These are phyloP conservation scores for Neurospora tetraspora DNA, from an alignment of 495 filamentous ascomycete species.

Conservation along the genomic window DNA sequence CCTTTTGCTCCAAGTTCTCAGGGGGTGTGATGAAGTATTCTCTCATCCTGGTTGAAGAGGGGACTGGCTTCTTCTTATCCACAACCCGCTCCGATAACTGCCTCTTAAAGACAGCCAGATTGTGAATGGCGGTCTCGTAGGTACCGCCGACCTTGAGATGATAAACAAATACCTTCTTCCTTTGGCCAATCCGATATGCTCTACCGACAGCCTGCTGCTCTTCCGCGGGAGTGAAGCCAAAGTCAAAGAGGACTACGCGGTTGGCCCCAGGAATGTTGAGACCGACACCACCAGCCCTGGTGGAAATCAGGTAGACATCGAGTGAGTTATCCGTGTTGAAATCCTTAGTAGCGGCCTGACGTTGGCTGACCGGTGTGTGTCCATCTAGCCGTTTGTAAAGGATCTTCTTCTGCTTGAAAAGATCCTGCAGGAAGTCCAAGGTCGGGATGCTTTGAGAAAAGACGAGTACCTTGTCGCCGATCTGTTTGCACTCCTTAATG, in stretches of 20 bases:
- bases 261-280: constrained; percentile 81
- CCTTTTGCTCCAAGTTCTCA: constrained; percentile 34
- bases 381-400: constrained; percentile 58
- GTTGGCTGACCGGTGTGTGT: constrained; percentile 33
- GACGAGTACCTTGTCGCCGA: constrained; percentile 64
- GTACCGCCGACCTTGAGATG: constrained; percentile 73
- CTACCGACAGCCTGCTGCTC: constrained; percentile 87
- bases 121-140: constrained; percentile 61
- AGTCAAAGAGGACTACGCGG: constrained; percentile 81
- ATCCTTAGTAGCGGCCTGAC: constrained; percentile 50
- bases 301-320: constrained; percentile 70
- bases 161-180: constrained; percentile 78
- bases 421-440: constrained; percentile 54
- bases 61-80: constrained; percentile 65
- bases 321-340: constrained; percentile 48
- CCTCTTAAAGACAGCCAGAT: constrained; percentile 66
- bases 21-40: constrained; percentile 52
- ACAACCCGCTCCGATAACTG: constrained; percentile 71
- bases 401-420: constrained; percentile 35
- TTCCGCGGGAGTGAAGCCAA: constrained; percentile 64
- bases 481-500: constrained; percentile 45
- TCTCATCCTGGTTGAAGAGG: constrained; percentile 39
- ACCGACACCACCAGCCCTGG: constrained; percentile 68
- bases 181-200: constrained; percentile 79
- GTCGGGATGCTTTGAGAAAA: constrained; percentile 68